A percentile compares a stretch with the other conserved stretches of the same genome.
These are phyloP conservation scores for Lachancea fermentati DNA, from an alignment of 805 yeast species.

Conservation along the genomic window DNA sequence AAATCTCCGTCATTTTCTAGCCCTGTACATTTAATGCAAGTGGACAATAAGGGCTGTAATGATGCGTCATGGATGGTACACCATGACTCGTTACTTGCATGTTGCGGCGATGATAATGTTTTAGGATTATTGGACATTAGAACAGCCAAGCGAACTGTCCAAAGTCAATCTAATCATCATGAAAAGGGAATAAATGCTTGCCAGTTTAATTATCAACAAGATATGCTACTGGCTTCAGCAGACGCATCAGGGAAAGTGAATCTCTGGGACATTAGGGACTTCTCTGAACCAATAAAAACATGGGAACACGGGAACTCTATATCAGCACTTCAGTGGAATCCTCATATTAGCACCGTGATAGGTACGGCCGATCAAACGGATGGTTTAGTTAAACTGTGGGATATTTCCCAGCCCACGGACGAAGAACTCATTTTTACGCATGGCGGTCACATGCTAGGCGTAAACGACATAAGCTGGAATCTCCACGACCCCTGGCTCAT, in stretches of 20 bases:
- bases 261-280: conserved; percentile 61
- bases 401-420: conserved; percentile 34
- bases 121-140: conserved; percentile 53
- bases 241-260: conserved; percentile 50
- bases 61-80: conserved; percentile 63
- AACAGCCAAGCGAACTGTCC: conserved; percentile 11
- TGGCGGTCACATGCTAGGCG: conserved; percentile 83
- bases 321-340: conserved; percentile 72
- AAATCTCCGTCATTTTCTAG: conserved; percentile 21
- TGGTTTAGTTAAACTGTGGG: conserved; percentile 58
- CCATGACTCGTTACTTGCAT: conserved; percentile 56
- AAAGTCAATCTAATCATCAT: conserved; percentile 13
- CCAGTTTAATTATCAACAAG: conserved; percentile 52
- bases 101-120: conserved; percentile 60
- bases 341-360: conserved; percentile 44
- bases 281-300: conserved; percentile 28
- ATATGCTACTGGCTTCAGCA: conserved; percentile 61
- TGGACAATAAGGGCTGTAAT: conserved; percentile 52
- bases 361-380: conserved; percentile 66
- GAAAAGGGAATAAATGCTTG: conserved; percentile 49
- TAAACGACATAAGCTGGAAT: conserved; percentile 82
- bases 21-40: conserved; percentile 16
- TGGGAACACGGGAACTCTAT: conserved; percentile 45
- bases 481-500: conserved; percentile 62
- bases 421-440: conserved; percentile 54